These are phyloP conservation scores for Ogataea thermomethanolica DNA, from an alignment of 805 yeast species.

Conservation along the genomic window DNA sequence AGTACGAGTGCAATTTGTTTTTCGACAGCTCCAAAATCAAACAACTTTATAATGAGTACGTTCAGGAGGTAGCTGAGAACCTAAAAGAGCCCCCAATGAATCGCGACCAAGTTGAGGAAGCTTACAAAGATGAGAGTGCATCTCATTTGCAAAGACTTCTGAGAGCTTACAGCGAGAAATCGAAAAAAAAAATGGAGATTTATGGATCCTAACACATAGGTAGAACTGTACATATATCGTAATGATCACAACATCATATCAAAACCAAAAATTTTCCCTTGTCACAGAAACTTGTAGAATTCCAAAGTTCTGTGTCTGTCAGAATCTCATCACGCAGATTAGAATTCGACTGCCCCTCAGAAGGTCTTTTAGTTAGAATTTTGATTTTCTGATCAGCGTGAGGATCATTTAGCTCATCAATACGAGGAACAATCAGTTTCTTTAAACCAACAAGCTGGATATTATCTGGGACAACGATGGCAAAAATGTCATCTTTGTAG, in stretches of 20 bases:
- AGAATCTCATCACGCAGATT: constrained; percentile 18
- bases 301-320: constrained; percentile 28
- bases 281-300: constrained; percentile 26
- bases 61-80: constrained; percentile 9
- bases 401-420: constrained; percentile 30
- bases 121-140: constrained; percentile 23
- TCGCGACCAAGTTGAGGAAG: constrained; percentile 3
- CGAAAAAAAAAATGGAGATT: constrained; percentile 20
- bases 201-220: constrained; percentile 1
- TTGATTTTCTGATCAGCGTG: constrained; percentile 22
- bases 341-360: constrained; percentile 21
- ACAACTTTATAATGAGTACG: constrained; percentile 9
- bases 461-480: constrained; percentile 39
- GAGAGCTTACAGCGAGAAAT: constrained; percentile 34
- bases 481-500: constrained; percentile 79
- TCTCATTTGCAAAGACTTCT: constrained; percentile 23
- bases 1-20: constrained; percentile 23
- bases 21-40: constrained; percentile 12
- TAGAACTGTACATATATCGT: constrained; percentile 9
- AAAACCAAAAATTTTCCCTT: constrained; percentile 34
- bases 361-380: constrained; percentile 28
- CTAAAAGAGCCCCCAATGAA: background rate
- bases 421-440: constrained; percentile 26
- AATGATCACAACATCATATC: constrained; percentile 10
- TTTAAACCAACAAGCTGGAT: constrained; percentile 26